Evolutionary conservation across 202 grass and related monocot species (phyloP), one percentile per base, ranked within the genome.

Genomic region (Zoysia matrella): DNA sequence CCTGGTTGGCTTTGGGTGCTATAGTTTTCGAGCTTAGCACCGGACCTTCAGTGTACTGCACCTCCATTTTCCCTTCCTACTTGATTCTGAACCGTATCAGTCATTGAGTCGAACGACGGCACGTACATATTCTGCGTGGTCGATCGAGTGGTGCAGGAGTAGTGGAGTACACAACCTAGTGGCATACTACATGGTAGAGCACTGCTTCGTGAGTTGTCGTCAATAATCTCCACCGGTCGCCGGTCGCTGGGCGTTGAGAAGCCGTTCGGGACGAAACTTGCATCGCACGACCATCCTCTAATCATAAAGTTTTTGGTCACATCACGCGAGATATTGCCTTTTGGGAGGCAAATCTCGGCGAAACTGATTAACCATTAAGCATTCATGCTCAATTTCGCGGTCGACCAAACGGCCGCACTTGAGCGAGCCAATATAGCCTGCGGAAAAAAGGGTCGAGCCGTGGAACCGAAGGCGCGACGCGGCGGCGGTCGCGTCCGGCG

Each of bases 391-490:
- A 22, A 22, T 22, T 22, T 22, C 22, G 22, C 22, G 22, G 22
- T 22, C 22, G 22, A 22, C 22, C 22, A 22, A 22, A 22, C 22
- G 22, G 22, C 22, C 22, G 22, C 22, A 22, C 22, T 22, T 22
- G 45, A 42, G 40, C 52, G 52, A 55, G 52, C 10, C 52, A 54
- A 10, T 2, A 12, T 2, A 55, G 13, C 52, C 52, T 2, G 52
- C 52, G 52, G 3, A 51, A 52, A 55, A 45, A 7, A 41, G 71
- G 3, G 13, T n/a, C 4, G 41, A 56, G 69, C 2, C 49, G 65
- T 53, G 39, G 74, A 77, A 64, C 16, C 52, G 77, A 69, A 80
- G 62, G 69, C 70, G 71, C 68, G 61, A 22, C 22, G 22, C 22
- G 22, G 22, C 22, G 22, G 22, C 22, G 22, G 22, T 22, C 22